phyloP scores from a whole-genome alignment of 768 basidiomycete species.

The Podaxis sp. region DNA sequence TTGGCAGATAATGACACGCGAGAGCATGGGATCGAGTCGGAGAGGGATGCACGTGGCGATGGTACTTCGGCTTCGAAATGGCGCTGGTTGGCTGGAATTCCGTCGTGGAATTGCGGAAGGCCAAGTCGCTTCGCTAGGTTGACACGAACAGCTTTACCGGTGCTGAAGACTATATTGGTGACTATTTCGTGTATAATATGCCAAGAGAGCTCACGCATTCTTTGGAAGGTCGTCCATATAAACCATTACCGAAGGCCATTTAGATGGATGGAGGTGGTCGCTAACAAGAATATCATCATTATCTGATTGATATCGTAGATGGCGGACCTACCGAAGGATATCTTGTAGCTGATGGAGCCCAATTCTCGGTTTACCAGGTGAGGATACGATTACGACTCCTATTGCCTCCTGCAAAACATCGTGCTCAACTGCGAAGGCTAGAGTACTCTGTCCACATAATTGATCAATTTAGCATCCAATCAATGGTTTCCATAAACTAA shows the following conservation, averaged over 20 bases:
- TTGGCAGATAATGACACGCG: slow-evolving; percentile 29
- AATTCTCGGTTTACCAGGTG: slow-evolving; percentile 33
- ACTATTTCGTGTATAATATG: background rate
- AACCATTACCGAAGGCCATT: slow-evolving; percentile 48
- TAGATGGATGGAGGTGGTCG: slow-evolving; percentile 46
- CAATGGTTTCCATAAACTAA: slow-evolving; percentile 16
- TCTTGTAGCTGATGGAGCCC: slow-evolving; percentile 43
- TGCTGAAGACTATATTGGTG: slow-evolving; percentile 22
- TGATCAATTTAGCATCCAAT: background rate
- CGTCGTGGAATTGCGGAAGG: slow-evolving; percentile 35
- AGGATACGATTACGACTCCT: slow-evolving; percentile 42
- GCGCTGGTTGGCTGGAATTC: slow-evolving; percentile 32
- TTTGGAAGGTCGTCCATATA: slow-evolving; percentile 50
- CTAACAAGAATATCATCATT: slow-evolving; percentile 20
- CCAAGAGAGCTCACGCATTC: slow-evolving; percentile 30
- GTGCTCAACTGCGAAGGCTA: slow-evolving; percentile 47
- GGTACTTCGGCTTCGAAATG: slow-evolving; percentile 42
- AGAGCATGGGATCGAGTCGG: slow-evolving; percentile 37
- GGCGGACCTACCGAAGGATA: slow-evolving; percentile 31
- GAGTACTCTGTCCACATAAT: slow-evolving; percentile 26
- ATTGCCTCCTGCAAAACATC: slow-evolving; percentile 49
- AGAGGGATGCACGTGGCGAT: slow-evolving; percentile 29
- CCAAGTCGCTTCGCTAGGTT: slow-evolving; percentile 41
- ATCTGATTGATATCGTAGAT: background rate
- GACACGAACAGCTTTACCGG: slow-evolving; percentile 49